A percentile compares a stretch with the other conserved stretches of the same genome.
phyloP scores from a whole-genome alignment of 1,284 basidiomycete genomes.

The Ganoderma boninense region DNA sequence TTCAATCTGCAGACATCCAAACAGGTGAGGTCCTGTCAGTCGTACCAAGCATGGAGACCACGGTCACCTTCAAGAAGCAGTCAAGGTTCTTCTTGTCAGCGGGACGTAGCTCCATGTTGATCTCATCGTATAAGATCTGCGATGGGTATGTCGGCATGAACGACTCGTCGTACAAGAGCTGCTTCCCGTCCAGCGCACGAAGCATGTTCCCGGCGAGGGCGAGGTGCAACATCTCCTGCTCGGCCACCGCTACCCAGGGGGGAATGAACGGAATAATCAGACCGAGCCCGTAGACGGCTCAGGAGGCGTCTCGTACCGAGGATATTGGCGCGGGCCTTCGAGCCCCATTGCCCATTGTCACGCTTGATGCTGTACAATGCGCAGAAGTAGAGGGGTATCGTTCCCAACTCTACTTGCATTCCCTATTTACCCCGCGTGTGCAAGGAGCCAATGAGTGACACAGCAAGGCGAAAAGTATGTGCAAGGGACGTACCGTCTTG shows the following conservation, averaged over 20 bases:
- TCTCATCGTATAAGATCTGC: conserved; percentile 22
- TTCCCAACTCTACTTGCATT: conserved; percentile 24
- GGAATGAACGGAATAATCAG: background rate
- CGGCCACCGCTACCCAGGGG: conserved; percentile 20
- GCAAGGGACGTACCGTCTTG: conserved; percentile 8
- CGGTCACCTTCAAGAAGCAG: conserved; percentile 27
- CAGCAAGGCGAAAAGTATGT: background rate
- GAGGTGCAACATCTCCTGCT: conserved; percentile 34
- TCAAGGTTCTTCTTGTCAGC: conserved; percentile 28
- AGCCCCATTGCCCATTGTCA: conserved; percentile 20
- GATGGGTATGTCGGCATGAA: conserved; percentile 19
- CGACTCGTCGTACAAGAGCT: conserved; percentile 17
- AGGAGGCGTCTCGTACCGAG: conserved; percentile 9
- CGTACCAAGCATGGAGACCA: background rate
- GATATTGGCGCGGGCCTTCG: conserved; percentile 19
- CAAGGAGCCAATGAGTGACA: background rate
- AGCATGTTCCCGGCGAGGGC: conserved; percentile 26
- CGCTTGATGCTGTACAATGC: conserved; percentile 25
- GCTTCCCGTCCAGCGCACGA: conserved; percentile 14
- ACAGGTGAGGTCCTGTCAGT: background rate
- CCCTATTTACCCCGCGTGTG: background rate
- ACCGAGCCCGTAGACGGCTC: background rate
- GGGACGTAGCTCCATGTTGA: conserved; percentile 23
- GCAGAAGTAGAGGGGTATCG: conserved; percentile 29
- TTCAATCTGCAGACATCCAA: background rate